Conservation (phyloP, 768 basidiomycete genomes). For the Rhizopogon vesiculosus region DNA sequence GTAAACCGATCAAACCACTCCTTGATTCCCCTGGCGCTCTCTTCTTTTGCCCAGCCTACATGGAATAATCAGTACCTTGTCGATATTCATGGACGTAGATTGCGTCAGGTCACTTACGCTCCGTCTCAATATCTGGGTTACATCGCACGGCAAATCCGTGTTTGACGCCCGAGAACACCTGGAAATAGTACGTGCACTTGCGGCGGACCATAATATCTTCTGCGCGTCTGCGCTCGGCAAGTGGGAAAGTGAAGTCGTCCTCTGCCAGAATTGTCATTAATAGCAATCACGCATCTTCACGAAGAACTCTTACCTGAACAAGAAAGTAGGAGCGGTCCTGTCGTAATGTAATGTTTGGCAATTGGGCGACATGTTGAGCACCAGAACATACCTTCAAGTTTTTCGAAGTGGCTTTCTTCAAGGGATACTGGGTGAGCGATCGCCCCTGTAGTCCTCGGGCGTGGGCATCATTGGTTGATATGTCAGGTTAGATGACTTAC, state of each 20-base stretch:
- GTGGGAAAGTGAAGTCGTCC: conserved; percentile 44
- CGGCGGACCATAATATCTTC: conserved; percentile 48
- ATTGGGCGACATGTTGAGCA: neutral
- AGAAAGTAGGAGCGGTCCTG: conserved; percentile 17
- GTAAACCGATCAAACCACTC: conserved; percentile 45
- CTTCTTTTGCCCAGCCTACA: conserved; percentile 56
- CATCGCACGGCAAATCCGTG: conserved; percentile 20
- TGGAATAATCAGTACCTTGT: neutral
- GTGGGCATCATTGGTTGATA: neutral
- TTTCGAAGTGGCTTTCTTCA: conserved; percentile 48
- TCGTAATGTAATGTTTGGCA: neutral
- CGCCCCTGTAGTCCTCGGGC: conserved; percentile 26
- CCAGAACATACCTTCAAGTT: conserved; percentile 35
- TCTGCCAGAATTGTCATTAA: conserved; percentile 29
- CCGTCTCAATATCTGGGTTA: conserved; percentile 7
- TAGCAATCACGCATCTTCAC: neutral
- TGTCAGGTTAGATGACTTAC: conserved; percentile 20
- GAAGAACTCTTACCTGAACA: conserved; percentile 15
- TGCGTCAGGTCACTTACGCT: conserved; percentile 13
- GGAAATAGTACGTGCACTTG: conserved; percentile 47
- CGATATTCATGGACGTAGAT: too few relatives aligned
- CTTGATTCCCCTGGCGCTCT: conserved; percentile 43
- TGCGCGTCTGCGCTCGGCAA: conserved; percentile 44
- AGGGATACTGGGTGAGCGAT: conserved; percentile 50
- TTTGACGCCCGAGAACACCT: conserved; percentile 44